Evolutionary conservation across 768 basidiomycete species (phyloP), one percentile per base, ranked within the genome.

Genomic region (Tulasnella sp.): DNA sequence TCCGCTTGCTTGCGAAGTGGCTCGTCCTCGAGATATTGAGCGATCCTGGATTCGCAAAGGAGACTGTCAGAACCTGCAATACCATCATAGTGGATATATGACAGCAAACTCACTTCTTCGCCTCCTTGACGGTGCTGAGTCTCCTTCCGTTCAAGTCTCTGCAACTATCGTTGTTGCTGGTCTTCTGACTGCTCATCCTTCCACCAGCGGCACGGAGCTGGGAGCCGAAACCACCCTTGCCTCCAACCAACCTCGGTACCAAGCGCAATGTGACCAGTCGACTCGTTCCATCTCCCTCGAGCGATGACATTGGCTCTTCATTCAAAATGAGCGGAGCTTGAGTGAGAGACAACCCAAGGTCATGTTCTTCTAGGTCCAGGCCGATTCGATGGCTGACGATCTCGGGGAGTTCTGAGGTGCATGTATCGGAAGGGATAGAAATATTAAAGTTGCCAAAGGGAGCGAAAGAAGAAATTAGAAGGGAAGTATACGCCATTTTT

Each of bases 221-320:
- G 19, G 91, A 92, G 3, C 97, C 97, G 77, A 99, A 98, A 39
- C 96, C 97, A 79, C 97, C 96, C 81, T 98, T 99, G 22, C 97
- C 97, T 65, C 96, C 96, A 2, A 84, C 83, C 7, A 98, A 78
- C 32, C 89, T 83, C 0, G 93, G 90, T 0, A 85, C 82, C n/a
- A 96, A 83, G 0, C 92, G 85, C 1, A 98, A 82, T 1, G 85
- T 83, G n/a, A 94, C 82, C 34, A 91, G 80, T 42, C 73, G 69
- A 34, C 72, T 40, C 1, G 78, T 75, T 5, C 78, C 78, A 17
- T 78, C 77, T 7, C 74, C 75, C 36, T 78, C 77, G 8, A 82
- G 79, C 0, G 82, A 76, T 5, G 83, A 81, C 5, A 87, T 74
- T 6, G 80, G 76, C 2, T 80, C 76, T 35, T 19, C 78, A 74